Percentiles rank a stretch among this genome's conserved stretches.
Conservation (phyloP, 75 land plant genomes). For the Larix kaempferi region DNA sequence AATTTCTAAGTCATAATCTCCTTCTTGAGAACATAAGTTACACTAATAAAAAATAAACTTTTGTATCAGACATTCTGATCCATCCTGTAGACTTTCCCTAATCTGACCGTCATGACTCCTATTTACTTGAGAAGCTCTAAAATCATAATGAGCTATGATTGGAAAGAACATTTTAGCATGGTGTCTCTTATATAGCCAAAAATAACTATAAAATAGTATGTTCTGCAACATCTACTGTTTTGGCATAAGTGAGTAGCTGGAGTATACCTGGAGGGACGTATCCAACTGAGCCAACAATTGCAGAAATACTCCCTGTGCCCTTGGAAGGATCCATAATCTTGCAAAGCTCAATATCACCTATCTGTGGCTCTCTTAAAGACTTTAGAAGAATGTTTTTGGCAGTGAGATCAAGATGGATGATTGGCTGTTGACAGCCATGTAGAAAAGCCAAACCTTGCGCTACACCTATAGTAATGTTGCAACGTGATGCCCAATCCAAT, state of each 20-base stretch:
- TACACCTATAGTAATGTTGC: too few species aligned
- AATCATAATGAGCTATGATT: not conserved
- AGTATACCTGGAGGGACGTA: too few species aligned
- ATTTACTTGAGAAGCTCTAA: not conserved
- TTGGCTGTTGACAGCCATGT: too few species aligned
- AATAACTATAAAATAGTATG: not conserved
- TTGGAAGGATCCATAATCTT: constrained; percentile 63
- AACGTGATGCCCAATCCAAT: constrained; percentile 67
- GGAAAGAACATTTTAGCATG: not conserved
- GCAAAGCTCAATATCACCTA: too few species aligned
- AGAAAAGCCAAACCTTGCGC: too few species aligned
- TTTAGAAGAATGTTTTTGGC: too few species aligned
- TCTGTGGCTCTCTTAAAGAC: too few species aligned
- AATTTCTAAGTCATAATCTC: not conserved
- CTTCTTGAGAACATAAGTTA: not conserved
- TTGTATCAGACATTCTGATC: not conserved
- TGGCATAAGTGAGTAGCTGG: too few species aligned
- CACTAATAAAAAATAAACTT: not conserved
- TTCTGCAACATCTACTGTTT: too few species aligned
- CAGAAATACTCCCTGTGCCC: constrained; percentile 58
- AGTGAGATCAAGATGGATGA: too few species aligned
- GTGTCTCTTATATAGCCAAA: not conserved
- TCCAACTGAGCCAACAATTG: too few species aligned
- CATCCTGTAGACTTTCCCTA: not conserved
- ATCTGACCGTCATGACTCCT: not conserved